Evolutionary conservation across 768 basidiomycete species (phyloP), one percentile per base, ranked within the genome.

Genomic region (Boletus vinaceobasis): DNA sequence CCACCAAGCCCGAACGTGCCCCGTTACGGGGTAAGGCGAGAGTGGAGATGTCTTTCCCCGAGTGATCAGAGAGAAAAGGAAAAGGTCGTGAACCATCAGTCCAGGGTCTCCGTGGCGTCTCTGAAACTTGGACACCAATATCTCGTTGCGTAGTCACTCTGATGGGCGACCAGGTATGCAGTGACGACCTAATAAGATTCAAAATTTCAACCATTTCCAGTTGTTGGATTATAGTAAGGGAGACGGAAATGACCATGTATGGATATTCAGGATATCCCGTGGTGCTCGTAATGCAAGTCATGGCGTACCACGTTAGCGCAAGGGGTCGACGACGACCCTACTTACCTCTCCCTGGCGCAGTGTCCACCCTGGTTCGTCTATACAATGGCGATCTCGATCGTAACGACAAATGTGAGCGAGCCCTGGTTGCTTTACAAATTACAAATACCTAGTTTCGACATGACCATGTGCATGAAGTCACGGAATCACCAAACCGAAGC

Each of bases 351-450:
- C 39, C 2, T n/a, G 43, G 58, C 10, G 32, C 29, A 29, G 29
- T 32, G 32, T 13, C 19, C 14, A 52, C 9, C 10, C 48, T 39
- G 45, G 44, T n/a, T 27, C 14, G 10, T 11, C 39, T 26, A 15
- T 33, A 15, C n/a, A 31, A 27, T 31, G 21, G 39, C 17, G 26
- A 7, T 23, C 43, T 50, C 31, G 36, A 57, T 39, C 32, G 26
- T 39, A 5, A 15, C 21, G 17, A 43, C 33, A 8, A 17, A 33
- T 26, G 15, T 14, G 5, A 48, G 33, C 19, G 45, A 53, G 33
- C 33, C 21, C 29, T 17, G 48, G 48, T 45, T 39, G n/a, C 50
- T 48, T 62, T 33, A 23, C 39, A 39, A 32, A 35, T 61, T 43
- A 32, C 52, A 44, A 56, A 58, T 44, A 23, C 37, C 13, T 1